Conservation (phyloP, 441 rosid species). For the Eugenia klotzschiana region DNA sequence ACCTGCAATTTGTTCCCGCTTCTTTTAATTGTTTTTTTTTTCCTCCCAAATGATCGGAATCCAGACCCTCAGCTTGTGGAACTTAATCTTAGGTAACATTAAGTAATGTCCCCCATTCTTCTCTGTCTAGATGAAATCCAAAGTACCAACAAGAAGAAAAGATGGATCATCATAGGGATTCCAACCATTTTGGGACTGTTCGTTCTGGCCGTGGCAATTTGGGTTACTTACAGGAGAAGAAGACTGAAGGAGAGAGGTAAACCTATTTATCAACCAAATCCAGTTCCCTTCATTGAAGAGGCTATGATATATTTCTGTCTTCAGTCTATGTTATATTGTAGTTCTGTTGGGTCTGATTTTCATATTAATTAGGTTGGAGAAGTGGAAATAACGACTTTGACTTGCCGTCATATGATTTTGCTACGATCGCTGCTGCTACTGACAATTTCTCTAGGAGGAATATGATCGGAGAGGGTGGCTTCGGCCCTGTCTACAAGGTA, state of each 20-base stretch:
- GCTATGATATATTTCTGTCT: neutral
- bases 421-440: slow-evolving; percentile 9
- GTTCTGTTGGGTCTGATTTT: neutral
- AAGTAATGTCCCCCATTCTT: neutral
- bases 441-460: slow-evolving; percentile 11
- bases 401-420: slow-evolving; percentile 9
- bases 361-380: neutral
- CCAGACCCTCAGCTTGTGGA: neutral
- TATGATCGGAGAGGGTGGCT: slow-evolving; percentile 18
- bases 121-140: neutral
- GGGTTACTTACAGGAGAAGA: neutral
- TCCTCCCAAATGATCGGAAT: neutral
- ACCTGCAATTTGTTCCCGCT: neutral
- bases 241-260: neutral
- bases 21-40: neutral
- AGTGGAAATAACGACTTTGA: slow-evolving; percentile 4
- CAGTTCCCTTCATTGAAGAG: neutral
- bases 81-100: neutral
- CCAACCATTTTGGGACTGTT: neutral
- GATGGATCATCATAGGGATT: neutral
- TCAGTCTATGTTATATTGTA: neutral
- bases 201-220: neutral
- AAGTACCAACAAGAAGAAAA: neutral
- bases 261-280: neutral
- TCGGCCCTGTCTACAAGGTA: slow-evolving; percentile 27